A percentile compares a stretch with the other conserved stretches of the same genome.
These are phyloP conservation scores for Scytalidium sp. DNA, from an alignment of 2,329 filamentous ascomycete species.

Conservation along the genomic window DNA sequence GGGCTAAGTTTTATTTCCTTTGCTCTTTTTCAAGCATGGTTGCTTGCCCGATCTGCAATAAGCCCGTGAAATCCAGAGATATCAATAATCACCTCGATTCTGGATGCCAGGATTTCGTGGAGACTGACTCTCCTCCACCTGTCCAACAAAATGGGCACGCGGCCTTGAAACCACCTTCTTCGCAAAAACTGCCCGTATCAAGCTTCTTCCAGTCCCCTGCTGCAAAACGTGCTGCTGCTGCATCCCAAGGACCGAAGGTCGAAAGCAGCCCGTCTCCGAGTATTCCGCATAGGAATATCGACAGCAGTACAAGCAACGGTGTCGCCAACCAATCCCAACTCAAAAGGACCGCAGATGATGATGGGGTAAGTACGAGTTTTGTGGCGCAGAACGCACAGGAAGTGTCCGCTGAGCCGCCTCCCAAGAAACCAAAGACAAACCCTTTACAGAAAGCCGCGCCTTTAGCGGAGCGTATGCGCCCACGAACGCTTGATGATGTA, in stretches of 20 bases:
- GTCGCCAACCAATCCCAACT: constrained; percentile 15
- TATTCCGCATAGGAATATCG: constrained; percentile 28
- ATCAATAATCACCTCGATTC: constrained; percentile 95
- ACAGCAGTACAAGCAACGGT: constrained; percentile 15
- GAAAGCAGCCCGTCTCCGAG: constrained; percentile 31
- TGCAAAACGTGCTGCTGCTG: constrained; percentile 46
- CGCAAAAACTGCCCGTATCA: constrained; percentile 52
- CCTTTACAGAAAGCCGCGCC: constrained; percentile 70
- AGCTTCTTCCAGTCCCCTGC: constrained; percentile 61
- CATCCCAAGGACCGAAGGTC: constrained; percentile 22
- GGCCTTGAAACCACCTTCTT: constrained; percentile 43
- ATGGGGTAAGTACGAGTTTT: not conserved
- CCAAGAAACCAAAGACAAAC: constrained; percentile 66
- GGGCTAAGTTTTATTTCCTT: not conserved
- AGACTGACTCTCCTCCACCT: constrained; percentile 39
- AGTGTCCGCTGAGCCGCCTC: constrained; percentile 15
- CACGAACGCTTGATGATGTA: constrained; percentile 77
- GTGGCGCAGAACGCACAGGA: not conserved
- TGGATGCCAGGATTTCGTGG: constrained; percentile 65
- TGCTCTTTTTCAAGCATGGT: constrained; percentile 41
- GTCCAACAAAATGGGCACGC: constrained; percentile 32
- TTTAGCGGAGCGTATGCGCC: constrained; percentile 91
- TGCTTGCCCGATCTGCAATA: constrained; percentile 78
- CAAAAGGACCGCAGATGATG: not conserved
- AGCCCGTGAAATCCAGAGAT: constrained; percentile 64